phyloP scores from a whole-genome alignment of 768 basidiomycete genomes.

The Leccinellum luteum region DNA sequence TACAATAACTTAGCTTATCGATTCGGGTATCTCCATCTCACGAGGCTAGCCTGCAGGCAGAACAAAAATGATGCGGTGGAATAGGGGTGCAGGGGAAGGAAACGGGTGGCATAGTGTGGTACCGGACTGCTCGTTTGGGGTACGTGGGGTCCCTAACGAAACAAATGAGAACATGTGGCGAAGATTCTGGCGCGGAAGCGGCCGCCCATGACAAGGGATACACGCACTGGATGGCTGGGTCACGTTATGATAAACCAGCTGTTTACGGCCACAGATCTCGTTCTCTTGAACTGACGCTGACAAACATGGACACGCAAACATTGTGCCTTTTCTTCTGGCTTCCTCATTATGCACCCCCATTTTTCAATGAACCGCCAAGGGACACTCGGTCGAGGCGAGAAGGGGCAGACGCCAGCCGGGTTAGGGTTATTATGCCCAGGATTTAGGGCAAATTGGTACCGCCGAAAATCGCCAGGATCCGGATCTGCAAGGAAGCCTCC shows the following conservation, averaged over 20 bases:
- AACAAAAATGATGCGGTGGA: slow-evolving; percentile 5
- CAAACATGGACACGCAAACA: background rate
- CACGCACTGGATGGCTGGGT: slow-evolving; percentile 18
- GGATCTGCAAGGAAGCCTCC: slow-evolving; percentile 27
- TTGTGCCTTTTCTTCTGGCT: background rate
- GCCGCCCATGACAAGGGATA: slow-evolving; percentile 7
- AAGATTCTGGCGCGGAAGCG: slow-evolving; percentile 14
- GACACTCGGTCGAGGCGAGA: slow-evolving; percentile 1
- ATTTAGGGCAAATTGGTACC: slow-evolving; percentile 16
- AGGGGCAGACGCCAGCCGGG: background rate
- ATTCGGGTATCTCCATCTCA: slow-evolving; percentile 22
- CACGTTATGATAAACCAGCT: background rate
- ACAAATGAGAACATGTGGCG: slow-evolving; percentile 1
- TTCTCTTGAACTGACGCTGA: slow-evolving; percentile 3
- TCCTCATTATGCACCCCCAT: background rate
- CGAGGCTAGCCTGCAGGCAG: slow-evolving; percentile 10
- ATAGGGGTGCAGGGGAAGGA: slow-evolving; percentile 7
- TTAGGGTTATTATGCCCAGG: slow-evolving; percentile 21
- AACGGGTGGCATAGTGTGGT: slow-evolving; percentile 2
- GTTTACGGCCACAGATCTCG: slow-evolving; percentile 4
- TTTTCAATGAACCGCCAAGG: background rate
- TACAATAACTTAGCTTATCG: slow-evolving; percentile 14
- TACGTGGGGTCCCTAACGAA: slow-evolving; percentile 1
- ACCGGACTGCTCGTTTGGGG: slow-evolving; percentile 1
- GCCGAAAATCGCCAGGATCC: slow-evolving; percentile 28